Percentiles rank a stretch among this genome's conserved stretches.
Conservation (phyloP, 805 yeast genomes). For the Kuraishia ogatae region DNA sequence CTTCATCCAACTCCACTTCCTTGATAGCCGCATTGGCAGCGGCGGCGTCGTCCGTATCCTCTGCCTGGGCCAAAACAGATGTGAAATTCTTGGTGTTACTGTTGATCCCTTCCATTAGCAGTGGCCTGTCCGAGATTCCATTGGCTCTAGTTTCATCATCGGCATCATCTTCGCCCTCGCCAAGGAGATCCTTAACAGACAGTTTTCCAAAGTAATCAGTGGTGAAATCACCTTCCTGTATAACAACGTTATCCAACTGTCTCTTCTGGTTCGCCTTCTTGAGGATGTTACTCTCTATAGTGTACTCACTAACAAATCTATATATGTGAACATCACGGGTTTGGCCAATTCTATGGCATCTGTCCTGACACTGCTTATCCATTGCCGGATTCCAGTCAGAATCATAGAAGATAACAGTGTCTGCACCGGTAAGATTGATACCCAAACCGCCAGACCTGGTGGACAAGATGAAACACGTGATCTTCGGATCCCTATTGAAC, state of each 20-base stretch:
- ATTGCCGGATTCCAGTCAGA: slow-evolving; percentile 99
- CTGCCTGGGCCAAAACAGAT: slow-evolving; percentile 74
- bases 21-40: slow-evolving; percentile 88
- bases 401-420: slow-evolving; percentile 95
- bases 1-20: slow-evolving; percentile 77
- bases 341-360: slow-evolving; percentile 98
- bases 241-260: slow-evolving; percentile 87
- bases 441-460: slow-evolving; percentile 99
- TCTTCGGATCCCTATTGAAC: slow-evolving; percentile 76
- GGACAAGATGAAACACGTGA: slow-evolving; percentile 86
- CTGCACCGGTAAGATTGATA: slow-evolving; percentile 96
- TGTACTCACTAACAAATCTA: slow-evolving; percentile 90
- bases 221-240: slow-evolving; percentile 97
- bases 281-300: slow-evolving; percentile 91
- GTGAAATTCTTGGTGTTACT: slow-evolving; percentile 33
- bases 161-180: slow-evolving; percentile 30
- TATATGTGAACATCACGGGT: slow-evolving; percentile 96
- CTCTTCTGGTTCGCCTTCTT: slow-evolving; percentile 92
- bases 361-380: slow-evolving; percentile 98
- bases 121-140: slow-evolving; percentile 8
- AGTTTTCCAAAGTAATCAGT: slow-evolving; percentile 90
- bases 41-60: slow-evolving; percentile 82
- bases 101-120: slow-evolving; percentile 27
- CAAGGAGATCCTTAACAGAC: slow-evolving; percentile 78
- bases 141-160: neutral